Evolutionary conservation across 208 protist species (phyloP).

Genomic region (Trypanosoma lewisi): DNA sequence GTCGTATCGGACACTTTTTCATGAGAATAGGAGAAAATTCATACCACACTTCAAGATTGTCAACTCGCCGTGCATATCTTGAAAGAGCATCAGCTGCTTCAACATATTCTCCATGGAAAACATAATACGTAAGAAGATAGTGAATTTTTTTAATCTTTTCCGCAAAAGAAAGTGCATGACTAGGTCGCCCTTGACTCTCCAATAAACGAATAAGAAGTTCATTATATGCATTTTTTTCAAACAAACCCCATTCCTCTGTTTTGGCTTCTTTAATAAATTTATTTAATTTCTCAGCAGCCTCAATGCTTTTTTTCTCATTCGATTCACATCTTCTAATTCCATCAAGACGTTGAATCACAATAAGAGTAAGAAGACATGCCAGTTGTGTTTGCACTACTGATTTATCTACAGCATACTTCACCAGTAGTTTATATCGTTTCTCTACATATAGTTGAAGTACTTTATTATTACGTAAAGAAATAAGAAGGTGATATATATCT

Average conservation of each 20-base stretch:
- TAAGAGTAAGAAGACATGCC: slow-evolving; percentile 27
- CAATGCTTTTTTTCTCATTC: neutral
- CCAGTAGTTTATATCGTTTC: slow-evolving; percentile 40
- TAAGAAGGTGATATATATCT: slow-evolving; percentile 47
- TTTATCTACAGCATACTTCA: slow-evolving; percentile 2
- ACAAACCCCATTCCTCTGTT: slow-evolving; percentile 30
- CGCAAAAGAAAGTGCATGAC: slow-evolving; percentile 81
- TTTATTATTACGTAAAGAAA: slow-evolving; percentile 25
- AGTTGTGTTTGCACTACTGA: slow-evolving; percentile 18
- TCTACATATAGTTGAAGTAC: slow-evolving; percentile 42
- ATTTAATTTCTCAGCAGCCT: slow-evolving; percentile 17
- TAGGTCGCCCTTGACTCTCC: slow-evolving; percentile 75
- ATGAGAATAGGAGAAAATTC: slow-evolving; percentile 90
- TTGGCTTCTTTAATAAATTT: slow-evolving; percentile 33
- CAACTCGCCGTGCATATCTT: slow-evolving; percentile 29
- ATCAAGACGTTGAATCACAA: slow-evolving; percentile 30
- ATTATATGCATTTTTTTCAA: slow-evolving; percentile 37
- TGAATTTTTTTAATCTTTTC: slow-evolving; percentile 69
- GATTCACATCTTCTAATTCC: slow-evolving; percentile 16
- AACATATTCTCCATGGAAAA: slow-evolving; percentile 37
- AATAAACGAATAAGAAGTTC: slow-evolving; percentile 67
- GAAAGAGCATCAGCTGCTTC: slow-evolving; percentile 51
- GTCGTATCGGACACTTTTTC: slow-evolving; percentile 71
- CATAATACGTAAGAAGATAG: slow-evolving; percentile 47
- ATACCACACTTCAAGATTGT: slow-evolving; percentile 83